Conservation (phyloP, 169 alveolate genomes). For the Perkinsus chesapeaki region DNA sequence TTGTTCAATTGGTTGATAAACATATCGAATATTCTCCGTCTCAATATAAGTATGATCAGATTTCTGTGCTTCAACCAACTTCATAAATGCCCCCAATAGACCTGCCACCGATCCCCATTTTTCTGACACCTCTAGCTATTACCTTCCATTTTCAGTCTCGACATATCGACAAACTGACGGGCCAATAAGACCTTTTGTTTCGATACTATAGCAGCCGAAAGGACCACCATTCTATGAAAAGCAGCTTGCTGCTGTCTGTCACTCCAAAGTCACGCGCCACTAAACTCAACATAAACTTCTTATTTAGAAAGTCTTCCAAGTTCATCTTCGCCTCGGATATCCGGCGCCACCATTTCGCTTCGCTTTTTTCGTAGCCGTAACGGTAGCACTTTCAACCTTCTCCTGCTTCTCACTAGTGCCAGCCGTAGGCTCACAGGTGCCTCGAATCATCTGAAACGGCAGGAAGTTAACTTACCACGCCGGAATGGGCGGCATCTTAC, state of each 20-base stretch:
- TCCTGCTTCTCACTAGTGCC: too few species aligned
- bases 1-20: conserved; percentile 73
- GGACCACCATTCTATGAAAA: conserved; percentile 50
- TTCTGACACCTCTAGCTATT: background rate
- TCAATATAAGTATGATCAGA: conserved; percentile 72
- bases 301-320: background rate
- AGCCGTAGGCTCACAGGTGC: too few species aligned
- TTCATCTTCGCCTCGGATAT: background rate
- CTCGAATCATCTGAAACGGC: background rate
- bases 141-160: conserved; percentile 71
- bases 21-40: conserved; percentile 70
- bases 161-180: conserved; percentile 74
- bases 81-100: background rate
- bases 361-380: background rate
- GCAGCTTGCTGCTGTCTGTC: too few species aligned
- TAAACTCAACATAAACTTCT: background rate
- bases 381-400: too few species aligned
- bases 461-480: background rate
- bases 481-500: background rate
- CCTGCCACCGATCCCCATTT: too few species aligned
- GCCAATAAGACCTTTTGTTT: conserved; percentile 68
- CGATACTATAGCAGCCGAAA: conserved; percentile 59
- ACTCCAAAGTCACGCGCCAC: too few species aligned
- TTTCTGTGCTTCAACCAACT: background rate
- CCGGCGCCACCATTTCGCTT: background rate